Base-by-base conservation (phyloP, 495 filamentous ascomycete species). In the Darksidea phi region DNA sequence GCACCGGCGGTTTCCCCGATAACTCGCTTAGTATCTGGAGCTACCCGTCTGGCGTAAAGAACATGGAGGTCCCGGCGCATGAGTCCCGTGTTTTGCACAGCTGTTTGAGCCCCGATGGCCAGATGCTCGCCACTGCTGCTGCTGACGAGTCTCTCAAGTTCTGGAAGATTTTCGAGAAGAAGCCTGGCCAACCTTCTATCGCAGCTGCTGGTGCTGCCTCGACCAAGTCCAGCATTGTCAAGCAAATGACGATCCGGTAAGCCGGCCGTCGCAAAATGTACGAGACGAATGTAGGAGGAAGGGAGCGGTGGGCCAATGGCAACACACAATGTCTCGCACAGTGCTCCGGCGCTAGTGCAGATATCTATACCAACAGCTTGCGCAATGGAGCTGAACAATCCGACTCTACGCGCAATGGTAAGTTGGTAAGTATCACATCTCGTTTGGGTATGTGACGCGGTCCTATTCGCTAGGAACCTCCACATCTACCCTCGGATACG, bases 121-220 rank as follows among this genome's bases (percentile, higher is more conserved):
- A 97, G 79, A 95, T 95, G 80, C 84, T 99, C 17, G 94, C 95
- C 47, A 97, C 94, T 23, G 91, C 94, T 48, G 87, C 91, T 57
- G 91, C 91, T 17, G 94, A 99, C 70, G 94, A 99, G 82, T 91
- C 85, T 71, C 80, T 99, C 72, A 99, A 99, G 75, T 99, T 99
- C 82, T 99, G 94, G 94, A 98, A 97, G 85, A 77, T 97, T 64
- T 98, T 98, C 67, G 94, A 98, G 82, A 96, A 95, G 84, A 96
- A 96, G 81, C 76, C 91, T 21, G 93, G 91, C 26, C 79, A 78
- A 43, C 78, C 74, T 54, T 80, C 79, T 48, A 73, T 81, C 1
- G 77, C 83, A 38, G 77, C 81, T 10, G 81, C 82, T 57, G 80
- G 80, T 34, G 73, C 79, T 52, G 78, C 85, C 37, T 79, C 80